phyloP scores from a whole-genome alignment of 202 grass and related monocot species.

The Bolboschoenoplectus hybrid region DNA sequence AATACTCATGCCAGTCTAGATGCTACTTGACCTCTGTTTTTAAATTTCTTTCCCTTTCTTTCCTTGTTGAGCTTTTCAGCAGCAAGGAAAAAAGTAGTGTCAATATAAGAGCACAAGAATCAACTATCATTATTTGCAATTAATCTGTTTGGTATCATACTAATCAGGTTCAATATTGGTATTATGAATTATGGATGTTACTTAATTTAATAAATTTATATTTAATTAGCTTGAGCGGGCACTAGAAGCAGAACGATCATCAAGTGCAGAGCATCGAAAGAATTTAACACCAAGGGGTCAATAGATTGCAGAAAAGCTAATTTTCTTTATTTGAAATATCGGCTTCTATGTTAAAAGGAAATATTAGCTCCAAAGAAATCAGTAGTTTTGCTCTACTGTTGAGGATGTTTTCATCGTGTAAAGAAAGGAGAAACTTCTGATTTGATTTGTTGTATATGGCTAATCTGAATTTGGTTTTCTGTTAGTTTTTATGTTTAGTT shows the following conservation, averaged over 20 bases:
- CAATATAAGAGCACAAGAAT: background rate
- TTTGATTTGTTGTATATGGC: background rate
- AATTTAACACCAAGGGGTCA: constrained; percentile 47
- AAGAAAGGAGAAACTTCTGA: constrained; percentile 13
- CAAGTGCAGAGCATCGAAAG: constrained; percentile 69
- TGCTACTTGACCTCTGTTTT: background rate
- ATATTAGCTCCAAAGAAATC: constrained; percentile 18
- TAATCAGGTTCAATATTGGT: background rate
- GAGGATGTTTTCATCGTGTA: constrained; percentile 13
- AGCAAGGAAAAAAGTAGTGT: background rate
- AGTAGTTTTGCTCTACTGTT: constrained; percentile 14
- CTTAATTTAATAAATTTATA: background rate
- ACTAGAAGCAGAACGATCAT: constrained; percentile 76
- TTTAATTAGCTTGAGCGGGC: constrained; percentile 83
- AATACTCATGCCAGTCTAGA: background rate
- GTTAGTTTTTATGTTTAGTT: background rate
- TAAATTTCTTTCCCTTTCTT: background rate
- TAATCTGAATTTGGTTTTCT: background rate
- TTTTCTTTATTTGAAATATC: constrained; percentile 32
- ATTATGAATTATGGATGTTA: background rate
- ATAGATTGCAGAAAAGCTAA: constrained; percentile 39
- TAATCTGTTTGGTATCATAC: background rate
- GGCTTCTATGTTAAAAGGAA: constrained; percentile 9
- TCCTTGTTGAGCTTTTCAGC: background rate
- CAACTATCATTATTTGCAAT: background rate